Evolutionary conservation across 352 stramenopile genomes (phyloP), one percentile per base, ranked within the genome.

Genomic region (Pilasporangium apinafurcum): DNA sequence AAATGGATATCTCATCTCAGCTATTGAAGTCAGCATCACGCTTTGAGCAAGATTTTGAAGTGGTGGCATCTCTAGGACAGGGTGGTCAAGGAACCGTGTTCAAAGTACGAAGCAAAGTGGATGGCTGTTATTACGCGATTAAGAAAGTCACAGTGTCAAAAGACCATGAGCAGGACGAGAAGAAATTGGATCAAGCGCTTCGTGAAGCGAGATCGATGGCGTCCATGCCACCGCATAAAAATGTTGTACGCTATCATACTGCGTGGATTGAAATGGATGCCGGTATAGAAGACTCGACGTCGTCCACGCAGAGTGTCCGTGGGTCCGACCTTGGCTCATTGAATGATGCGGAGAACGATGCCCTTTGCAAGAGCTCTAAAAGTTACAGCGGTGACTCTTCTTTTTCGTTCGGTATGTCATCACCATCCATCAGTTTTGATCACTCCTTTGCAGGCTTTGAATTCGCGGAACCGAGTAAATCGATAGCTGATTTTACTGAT

Each of bases 191-290:
- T 56, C 72, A 89, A 52, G 73, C 70, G 9, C 40, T 87, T 17
- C 77, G 77, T 45, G 77, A 92, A 66, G 75, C 86, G 24, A 74
- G 77, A 6, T 72, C 75, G 2, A 92, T 90, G 80, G 75, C 77
- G 4, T 65, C 61, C 0, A 82, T 92, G 58, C 56, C 68, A 14
- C 64, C 67, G 3, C 77, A 92, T 55, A 21, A 38, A 1, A 92
- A 92, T 40, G 76, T 92, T 5, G 75, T 92, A 35, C 67, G 75
- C 4, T 92, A 92, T 47, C 78, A 90, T 51, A 88, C 74, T 5
- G 71, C 80, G 0, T 92, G 77, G 80, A 68, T 85, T 7, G 80
- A 92, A 48, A 59, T 81, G 16, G 59, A 82, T 22, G 45, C 48
- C 22, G 56, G 37, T 41, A 32, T 50, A 30, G 28, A 68, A n/a